Evolutionary conservation across 371 early-diverging fungal genomes (phyloP).

Genomic region (Mycotypha africana): DNA sequence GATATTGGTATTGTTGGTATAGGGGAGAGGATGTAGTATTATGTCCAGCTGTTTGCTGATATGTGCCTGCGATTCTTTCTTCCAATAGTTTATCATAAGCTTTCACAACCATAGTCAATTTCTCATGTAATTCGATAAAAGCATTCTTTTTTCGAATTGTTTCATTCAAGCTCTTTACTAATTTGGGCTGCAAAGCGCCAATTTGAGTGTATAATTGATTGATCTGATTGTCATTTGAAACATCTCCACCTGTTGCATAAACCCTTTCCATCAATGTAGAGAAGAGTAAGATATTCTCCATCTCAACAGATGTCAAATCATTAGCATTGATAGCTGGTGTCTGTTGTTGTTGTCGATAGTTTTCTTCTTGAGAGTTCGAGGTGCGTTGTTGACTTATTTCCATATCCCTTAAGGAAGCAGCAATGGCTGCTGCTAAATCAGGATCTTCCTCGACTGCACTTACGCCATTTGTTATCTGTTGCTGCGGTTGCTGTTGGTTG

Average conservation of each 20-base stretch:
- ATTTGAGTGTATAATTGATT: slow-evolving; percentile 66
- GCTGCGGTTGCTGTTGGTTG: not conserved
- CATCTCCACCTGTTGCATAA: slow-evolving; percentile 51
- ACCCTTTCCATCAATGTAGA: slow-evolving; percentile 64
- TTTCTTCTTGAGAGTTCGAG: slow-evolving; percentile 4
- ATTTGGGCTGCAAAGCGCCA: slow-evolving; percentile 66
- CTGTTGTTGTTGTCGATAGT: not conserved
- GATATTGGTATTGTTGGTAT: slow-evolving; percentile 11
- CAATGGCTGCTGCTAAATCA: slow-evolving; percentile 91
- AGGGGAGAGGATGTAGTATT: too few relatives aligned
- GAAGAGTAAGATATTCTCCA: slow-evolving; percentile 73
- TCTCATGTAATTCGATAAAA: slow-evolving; percentile 69
- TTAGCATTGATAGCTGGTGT: slow-evolving; percentile 22
- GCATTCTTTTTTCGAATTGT: slow-evolving; percentile 51
- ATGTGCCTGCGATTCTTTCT: slow-evolving; percentile 47
- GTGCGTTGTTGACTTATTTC: slow-evolving; percentile 5
- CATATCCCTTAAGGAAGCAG: slow-evolving; percentile 80
- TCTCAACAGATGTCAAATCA: slow-evolving; percentile 56
- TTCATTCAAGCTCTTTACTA: slow-evolving; percentile 62
- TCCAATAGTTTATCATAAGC: slow-evolving; percentile 81
- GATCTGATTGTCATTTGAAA: slow-evolving; percentile 60
- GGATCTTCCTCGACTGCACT: slow-evolving; percentile 74
- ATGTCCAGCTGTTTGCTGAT: not conserved
- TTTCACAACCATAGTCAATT: slow-evolving; percentile 74
- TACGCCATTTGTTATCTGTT: not conserved